Base-by-base conservation (phyloP, 768 basidiomycete species). In the Pleurotus pulmonarius region DNA sequence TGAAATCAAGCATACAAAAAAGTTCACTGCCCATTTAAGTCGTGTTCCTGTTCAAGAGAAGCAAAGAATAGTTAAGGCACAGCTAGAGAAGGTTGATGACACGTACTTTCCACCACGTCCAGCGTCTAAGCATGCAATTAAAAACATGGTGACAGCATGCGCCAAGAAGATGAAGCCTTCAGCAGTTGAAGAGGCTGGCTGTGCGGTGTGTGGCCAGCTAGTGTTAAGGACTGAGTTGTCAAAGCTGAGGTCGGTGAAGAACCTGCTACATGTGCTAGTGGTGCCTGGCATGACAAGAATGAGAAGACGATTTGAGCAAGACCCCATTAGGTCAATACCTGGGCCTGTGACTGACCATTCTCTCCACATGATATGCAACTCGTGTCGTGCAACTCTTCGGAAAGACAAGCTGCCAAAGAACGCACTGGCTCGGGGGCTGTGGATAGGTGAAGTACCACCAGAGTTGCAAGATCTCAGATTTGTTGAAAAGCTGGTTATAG, bases 381-480 rank as follows among this genome's bases (percentile, higher is more conserved):
- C 7, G 15, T 60, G 59, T 34, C 11, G 45, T 8, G 24, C 11
- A 4, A 13, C 25, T 25, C 5, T 60, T 11, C 37, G 26, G 9
- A 58, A 60, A 13, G 60, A 58, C 15, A 49, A 48, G 16, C 44
- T 61, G 9, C 67, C 70, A 13, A 20, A 26, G 15, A 20, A 52
- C 40, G 58, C 71, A 11, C 47, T 75, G 8, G 70, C 67, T 2
- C 70, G 69, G 52, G 68, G 68, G 1, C 51, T 72, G 1, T 75
- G 73, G 73, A 5, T 75, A 5, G 74, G 74, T 8, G 60, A 68
- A n/a, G 63, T 73, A 0, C 74, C 71, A 2, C 4, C 44, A 3
- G 58, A 60, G 12, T 56, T 76, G 3, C 15, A 52, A 12, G 44
- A 46, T 9, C 51, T 76, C 1, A 65, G 40, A 1, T 70, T 62